phyloP scores from a whole-genome alignment of 768 basidiomycete genomes.

The Galerina sulciceps region DNA sequence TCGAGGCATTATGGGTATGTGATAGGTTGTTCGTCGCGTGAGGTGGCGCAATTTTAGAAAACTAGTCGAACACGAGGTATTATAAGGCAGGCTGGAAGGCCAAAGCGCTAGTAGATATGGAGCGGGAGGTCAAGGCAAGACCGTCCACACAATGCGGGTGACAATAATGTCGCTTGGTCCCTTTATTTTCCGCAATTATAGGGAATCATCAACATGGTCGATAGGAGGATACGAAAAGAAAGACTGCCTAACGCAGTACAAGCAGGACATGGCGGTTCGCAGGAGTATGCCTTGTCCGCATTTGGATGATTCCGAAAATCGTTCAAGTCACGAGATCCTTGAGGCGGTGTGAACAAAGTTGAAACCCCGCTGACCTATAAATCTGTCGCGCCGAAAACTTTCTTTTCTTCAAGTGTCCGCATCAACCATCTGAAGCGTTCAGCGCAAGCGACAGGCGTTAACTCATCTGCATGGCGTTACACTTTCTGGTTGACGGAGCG shows the following conservation, averaged over 20 bases:
- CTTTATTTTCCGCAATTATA: conserved; percentile 1
- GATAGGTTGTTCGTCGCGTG: neutral
- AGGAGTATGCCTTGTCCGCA: conserved; percentile 12
- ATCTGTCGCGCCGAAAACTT: conserved; percentile 23
- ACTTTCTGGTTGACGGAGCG: conserved; percentile 81
- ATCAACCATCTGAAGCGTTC: conserved; percentile 70
- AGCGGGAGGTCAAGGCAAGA: neutral
- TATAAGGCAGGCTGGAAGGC: neutral
- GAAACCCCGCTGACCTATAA: conserved; percentile 36
- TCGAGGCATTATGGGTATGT: neutral
- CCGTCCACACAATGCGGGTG: neutral
- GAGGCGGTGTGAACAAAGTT: conserved; percentile 14
- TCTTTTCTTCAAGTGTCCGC: conserved; percentile 60
- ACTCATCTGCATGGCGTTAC: conserved; percentile 62
- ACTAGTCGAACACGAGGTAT: neutral
- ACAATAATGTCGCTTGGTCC: neutral
- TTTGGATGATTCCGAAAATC: conserved; percentile 13
- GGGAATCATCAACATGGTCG: neutral
- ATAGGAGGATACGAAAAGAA: conserved; percentile 5
- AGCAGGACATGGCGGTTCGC: neutral
- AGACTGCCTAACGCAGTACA: conserved; percentile 14
- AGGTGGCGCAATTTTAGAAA: neutral
- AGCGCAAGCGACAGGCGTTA: conserved; percentile 52
- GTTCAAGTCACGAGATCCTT: conserved; percentile 7
- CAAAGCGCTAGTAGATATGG: neutral